A percentile compares a stretch with the other conserved stretches of the same genome.
Conservation (phyloP, 352 stramenopile genomes). For the Peronospora belbahrii region DNA sequence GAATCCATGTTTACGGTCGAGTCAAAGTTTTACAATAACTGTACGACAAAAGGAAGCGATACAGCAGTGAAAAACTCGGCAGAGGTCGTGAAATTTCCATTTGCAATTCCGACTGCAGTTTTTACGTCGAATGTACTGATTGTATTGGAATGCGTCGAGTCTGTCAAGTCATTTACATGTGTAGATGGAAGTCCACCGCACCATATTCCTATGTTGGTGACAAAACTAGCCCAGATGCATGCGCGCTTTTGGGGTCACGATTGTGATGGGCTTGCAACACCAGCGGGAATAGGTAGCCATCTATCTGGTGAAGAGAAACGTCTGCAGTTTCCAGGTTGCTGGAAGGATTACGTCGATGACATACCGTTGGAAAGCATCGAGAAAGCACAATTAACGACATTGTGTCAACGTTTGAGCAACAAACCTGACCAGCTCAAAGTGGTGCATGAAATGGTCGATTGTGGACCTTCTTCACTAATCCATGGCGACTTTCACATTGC, state of each 20-base stretch:
- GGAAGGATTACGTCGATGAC: slow-evolving; percentile 44
- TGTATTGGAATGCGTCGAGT: slow-evolving; percentile 52
- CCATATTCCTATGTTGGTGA: slow-evolving; percentile 36
- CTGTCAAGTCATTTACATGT: slow-evolving; percentile 47
- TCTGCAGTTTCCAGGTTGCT: slow-evolving; percentile 53
- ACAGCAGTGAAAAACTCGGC: slow-evolving; percentile 16
- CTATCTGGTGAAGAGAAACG: slow-evolving; percentile 52
- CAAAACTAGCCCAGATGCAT: slow-evolving; percentile 59
- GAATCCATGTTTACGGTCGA: slow-evolving; percentile 77
- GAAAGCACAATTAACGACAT: slow-evolving; percentile 17
- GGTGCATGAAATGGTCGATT: slow-evolving; percentile 46
- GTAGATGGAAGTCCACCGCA: slow-evolving; percentile 51
- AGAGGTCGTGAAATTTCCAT: slow-evolving; percentile 33
- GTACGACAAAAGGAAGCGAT: slow-evolving; percentile 19
- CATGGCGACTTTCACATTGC: slow-evolving; percentile 80
- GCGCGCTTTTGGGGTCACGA: slow-evolving; percentile 43
- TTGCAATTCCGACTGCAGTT: slow-evolving; percentile 41
- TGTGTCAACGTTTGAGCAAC: slow-evolving; percentile 46
- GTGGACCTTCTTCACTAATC: slow-evolving; percentile 52
- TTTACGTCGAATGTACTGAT: slow-evolving; percentile 68
- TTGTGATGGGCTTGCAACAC: slow-evolving; percentile 32
- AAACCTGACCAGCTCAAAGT: slow-evolving; percentile 29
- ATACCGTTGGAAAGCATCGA: slow-evolving; percentile 29
- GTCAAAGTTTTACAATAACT: slow-evolving; percentile 61
- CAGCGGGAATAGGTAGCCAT: slow-evolving; percentile 64